Base-by-base conservation (phyloP, 2,329 filamentous ascomycete species). In the Botrytis deweyae region DNA sequence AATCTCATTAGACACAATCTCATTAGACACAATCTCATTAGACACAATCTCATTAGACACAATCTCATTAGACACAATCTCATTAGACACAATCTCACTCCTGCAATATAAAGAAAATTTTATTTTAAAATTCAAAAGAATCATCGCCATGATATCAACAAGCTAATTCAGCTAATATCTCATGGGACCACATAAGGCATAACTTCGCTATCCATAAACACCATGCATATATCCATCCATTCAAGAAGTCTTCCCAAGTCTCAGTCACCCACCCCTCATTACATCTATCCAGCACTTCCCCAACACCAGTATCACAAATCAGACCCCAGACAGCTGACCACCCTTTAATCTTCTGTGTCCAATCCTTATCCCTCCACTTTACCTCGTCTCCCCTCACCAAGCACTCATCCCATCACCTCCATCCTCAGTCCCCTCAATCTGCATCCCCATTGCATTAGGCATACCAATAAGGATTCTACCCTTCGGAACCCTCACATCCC, bases 391-490 rank as follows among this genome's bases (percentile, higher is more conserved):
- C 49, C 49, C 22, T 65, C 38, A 73, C 67, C 63, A 72, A 61
- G 52, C 29, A 61, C 58, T 61, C 44, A 18, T 66, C 7, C 70
- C 70, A n/a, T 58, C 70, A 44, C 49, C 71, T 18, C 76, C 78
- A n/a, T 76, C 78, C n/a, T 82, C 81, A 59, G 81, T 81, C 1
- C 87, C 88, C 76, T 89, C 87, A 25, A 86, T 88, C n/a, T 89
- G 83, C 87, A 90, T 89, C 4, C 88, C 88, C 76, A 86, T 78
- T 9, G 88, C 88, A 77, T 88, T 90, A 7, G 88, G 87, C 72
- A 89, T 85, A 10, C 88, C 88, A 38, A 90, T 85, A 3, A 90
- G 79, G 46, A 89, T 86, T 69, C 86, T 87, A 3, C 87, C 88
- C 49, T 84, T 83, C 0, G 88, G 88, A 52, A 89, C 87, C 66